Evolutionary conservation across 2,329 filamentous ascomycete species (phyloP).

Genomic region (Trichoderma sp.): DNA sequence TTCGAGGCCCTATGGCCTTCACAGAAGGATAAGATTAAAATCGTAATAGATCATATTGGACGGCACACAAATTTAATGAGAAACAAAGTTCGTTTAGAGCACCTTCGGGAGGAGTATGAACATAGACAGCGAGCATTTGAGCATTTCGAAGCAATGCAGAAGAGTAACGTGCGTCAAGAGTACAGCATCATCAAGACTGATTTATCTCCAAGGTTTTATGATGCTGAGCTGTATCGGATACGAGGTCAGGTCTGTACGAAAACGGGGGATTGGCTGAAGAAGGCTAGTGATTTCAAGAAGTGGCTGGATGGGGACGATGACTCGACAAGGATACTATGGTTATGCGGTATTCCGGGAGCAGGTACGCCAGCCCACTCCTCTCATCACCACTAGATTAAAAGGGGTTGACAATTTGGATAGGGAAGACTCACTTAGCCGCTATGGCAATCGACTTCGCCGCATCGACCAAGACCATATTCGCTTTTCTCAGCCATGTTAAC

Average conservation of each 20-base stretch:
- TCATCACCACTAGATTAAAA: neutral
- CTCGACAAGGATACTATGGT: neutral
- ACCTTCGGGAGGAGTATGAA: neutral
- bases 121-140: neutral
- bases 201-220: neutral
- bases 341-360: neutral
- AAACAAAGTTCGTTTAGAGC: neutral
- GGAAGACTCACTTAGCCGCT: neutral
- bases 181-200: neutral
- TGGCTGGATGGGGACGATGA: neutral
- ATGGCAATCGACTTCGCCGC: neutral
- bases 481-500: neutral
- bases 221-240: neutral
- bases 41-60: neutral
- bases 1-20: neutral
- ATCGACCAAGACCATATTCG: neutral
- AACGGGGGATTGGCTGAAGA: neutral
- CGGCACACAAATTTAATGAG: neutral
- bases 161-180: neutral
- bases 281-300: neutral
- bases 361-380: neutral
- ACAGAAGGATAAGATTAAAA: neutral
- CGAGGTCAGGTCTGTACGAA: neutral
- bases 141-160: neutral
- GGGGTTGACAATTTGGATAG: neutral